Evolutionary conservation across 2,329 filamentous ascomycete species (phyloP), one percentile per base, ranked within the genome.

Genomic region (Sporothrix globosa): DNA sequence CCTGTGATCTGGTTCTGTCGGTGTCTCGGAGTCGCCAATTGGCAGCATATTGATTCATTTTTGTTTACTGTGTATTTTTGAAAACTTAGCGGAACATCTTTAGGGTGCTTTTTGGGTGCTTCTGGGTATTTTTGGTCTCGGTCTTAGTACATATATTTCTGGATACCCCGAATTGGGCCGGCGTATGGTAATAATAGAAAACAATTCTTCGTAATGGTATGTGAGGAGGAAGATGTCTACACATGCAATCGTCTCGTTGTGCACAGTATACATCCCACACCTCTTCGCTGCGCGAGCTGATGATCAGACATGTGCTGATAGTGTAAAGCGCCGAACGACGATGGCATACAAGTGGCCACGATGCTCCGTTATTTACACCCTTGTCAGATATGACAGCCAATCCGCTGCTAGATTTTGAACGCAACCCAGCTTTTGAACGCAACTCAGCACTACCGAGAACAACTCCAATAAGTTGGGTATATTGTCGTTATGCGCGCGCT

Each of bases 151-250:
- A 10, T 56, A 44, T 63, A 27, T 60, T 27, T 21, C 46, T 27
- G n/a, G 58, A 63, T 63, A 63, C 27, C 58, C 58, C 14, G n/a
- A n/a, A 27, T 21, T 61, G 52, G 52, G 21, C 34, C 56, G n/a
- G 39, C 17, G n/a, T 17, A n/a, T 27, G 41, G 9, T 34, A 50
- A 48, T 65, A 48, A 65, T 48, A 39, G 21, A 24, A n/a, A 24
- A n/a, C 13, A 24, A 3, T 41, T 41, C 11, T 60, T n/a, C 14
- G 21, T 6, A 44, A 2, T n/a, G 58, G 44, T 27, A 44, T 11
- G 1, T 2, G 6, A 24, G 27, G 19, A 41, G 19, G 2, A 61
- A n/a, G 1, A 0, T 6, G 3, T 14, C 11, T 46, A 4, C 3
- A 27, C 19, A 21, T 44, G 13, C 54, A 11, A 6, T 13, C 30